phyloP scores from a whole-genome alignment of 352 stramenopile genomes.

The Thalassiosira tumida region DNA sequence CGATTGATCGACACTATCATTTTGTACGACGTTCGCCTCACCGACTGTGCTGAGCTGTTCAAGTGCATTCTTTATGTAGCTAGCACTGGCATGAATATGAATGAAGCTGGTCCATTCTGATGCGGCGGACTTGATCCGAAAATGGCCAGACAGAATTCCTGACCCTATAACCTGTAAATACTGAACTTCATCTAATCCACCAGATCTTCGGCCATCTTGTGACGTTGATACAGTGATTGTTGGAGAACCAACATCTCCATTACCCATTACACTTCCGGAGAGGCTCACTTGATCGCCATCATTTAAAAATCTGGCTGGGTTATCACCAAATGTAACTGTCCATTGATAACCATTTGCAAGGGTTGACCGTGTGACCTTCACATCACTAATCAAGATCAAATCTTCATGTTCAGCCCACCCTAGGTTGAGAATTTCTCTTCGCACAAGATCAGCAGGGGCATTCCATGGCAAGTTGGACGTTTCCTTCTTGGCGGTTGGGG shows the following conservation, averaged over 20 bases:
- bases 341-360: slow-evolving; percentile 92
- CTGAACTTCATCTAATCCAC: slow-evolving; percentile 80
- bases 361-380: slow-evolving; percentile 87
- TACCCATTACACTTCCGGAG: slow-evolving; percentile 70
- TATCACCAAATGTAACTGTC: slow-evolving; percentile 90
- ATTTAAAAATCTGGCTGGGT: slow-evolving; percentile 77
- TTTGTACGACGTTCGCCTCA: slow-evolving; percentile 79
- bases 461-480: slow-evolving; percentile 91
- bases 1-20: slow-evolving; percentile 88
- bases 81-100: slow-evolving; percentile 91
- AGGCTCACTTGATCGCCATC: slow-evolving; percentile 85
- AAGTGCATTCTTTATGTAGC: slow-evolving; percentile 92
- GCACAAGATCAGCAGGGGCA: slow-evolving; percentile 91
- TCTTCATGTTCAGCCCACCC: slow-evolving; percentile 88
- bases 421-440: slow-evolving; percentile 93
- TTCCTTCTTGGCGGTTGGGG: slow-evolving; percentile 81
- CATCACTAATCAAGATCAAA: slow-evolving; percentile 73
- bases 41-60: slow-evolving; percentile 92
- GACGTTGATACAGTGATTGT: slow-evolving; percentile 80
- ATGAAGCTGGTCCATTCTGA: slow-evolving; percentile 91
- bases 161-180: slow-evolving; percentile 83
- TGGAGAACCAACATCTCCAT: slow-evolving; percentile 80
- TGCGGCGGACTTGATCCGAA: slow-evolving; percentile 79
- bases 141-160: slow-evolving; percentile 78
- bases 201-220: slow-evolving; percentile 74